These are phyloP conservation scores for Suillus decipiens DNA, from an alignment of 768 basidiomycete species.

Conservation along the genomic window DNA sequence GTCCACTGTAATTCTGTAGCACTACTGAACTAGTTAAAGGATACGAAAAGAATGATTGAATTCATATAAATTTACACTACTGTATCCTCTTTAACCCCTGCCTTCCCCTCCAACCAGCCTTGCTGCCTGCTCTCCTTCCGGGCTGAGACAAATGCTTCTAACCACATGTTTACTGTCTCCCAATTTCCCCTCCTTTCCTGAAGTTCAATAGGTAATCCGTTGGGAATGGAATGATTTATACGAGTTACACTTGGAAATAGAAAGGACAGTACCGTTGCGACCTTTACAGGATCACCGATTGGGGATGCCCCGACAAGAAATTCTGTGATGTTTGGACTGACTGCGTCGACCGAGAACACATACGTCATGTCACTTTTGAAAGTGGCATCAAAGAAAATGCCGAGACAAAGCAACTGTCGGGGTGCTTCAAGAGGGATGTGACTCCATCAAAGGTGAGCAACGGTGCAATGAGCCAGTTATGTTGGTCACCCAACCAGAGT, in stretches of 20 bases:
- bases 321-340: not conserved
- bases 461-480: not conserved
- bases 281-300: not conserved
- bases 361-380: not conserved
- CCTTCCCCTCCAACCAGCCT: not conserved
- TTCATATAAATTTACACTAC: not conserved
- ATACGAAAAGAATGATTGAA: not conserved
- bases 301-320: not conserved
- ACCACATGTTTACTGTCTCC: not conserved
- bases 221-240: not conserved
- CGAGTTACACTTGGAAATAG: not conserved
- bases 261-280: not conserved
- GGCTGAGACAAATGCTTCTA: not conserved
- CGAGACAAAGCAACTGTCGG: not conserved
- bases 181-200: not conserved
- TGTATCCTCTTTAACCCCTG: not conserved
- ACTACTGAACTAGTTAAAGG: not conserved
- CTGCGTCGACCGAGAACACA: not conserved
- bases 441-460: not conserved
- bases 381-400: not conserved
- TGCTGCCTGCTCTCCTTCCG: not conserved
- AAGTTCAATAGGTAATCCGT: not conserved
- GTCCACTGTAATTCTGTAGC: no score
- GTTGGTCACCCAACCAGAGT: not conserved
- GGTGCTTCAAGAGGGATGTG: not conserved